A percentile compares a stretch with the other conserved stretches of the same genome.
Conservation (phyloP, 2,329 filamentous ascomycete genomes). For the Ophiostoma ulmi region DNA sequence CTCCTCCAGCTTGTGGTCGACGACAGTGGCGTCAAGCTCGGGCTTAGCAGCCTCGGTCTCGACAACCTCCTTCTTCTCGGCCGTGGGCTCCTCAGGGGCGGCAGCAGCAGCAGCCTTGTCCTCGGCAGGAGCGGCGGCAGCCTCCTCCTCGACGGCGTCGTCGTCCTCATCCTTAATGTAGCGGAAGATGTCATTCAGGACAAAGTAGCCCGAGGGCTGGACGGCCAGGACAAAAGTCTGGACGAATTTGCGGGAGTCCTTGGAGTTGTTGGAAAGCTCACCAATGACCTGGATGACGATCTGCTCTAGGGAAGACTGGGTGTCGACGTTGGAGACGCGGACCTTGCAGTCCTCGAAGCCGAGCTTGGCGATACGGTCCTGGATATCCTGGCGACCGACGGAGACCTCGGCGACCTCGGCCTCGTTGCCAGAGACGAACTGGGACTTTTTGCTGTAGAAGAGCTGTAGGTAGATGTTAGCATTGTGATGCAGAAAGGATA, state of each 20-base stretch:
- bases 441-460: conserved; percentile 94
- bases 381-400: conserved; percentile 84
- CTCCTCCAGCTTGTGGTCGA: conserved; percentile 75
- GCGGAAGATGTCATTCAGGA: conserved; percentile 95
- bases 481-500: conserved; percentile 7
- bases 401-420: conserved; percentile 82
- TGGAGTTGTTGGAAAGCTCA: conserved; percentile 90
- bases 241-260: conserved; percentile 89
- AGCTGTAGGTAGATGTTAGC: conserved; percentile 46
- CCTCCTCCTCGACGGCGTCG: conserved; percentile 50
- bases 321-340: conserved; percentile 95
- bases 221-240: conserved; percentile 97
- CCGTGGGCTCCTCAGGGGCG: conserved; percentile 30
- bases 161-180: conserved; percentile 84
- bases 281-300: conserved; percentile 98
- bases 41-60: conserved; percentile 42
- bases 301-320: conserved; percentile 78
- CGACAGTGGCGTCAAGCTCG: conserved; percentile 45
- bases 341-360: conserved; percentile 98
- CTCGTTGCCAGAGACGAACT: conserved; percentile 89
- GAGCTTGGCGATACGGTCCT: conserved; percentile 86
- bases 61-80: conserved; percentile 34
- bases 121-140: conserved; percentile 29
- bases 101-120: conserved; percentile 28
- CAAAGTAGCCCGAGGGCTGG: conserved; percentile 95